Evolutionary conservation across 2,329 filamentous ascomycete species (phyloP), one percentile per base, ranked within the genome.

Genomic region (Thyridium curvatum): DNA sequence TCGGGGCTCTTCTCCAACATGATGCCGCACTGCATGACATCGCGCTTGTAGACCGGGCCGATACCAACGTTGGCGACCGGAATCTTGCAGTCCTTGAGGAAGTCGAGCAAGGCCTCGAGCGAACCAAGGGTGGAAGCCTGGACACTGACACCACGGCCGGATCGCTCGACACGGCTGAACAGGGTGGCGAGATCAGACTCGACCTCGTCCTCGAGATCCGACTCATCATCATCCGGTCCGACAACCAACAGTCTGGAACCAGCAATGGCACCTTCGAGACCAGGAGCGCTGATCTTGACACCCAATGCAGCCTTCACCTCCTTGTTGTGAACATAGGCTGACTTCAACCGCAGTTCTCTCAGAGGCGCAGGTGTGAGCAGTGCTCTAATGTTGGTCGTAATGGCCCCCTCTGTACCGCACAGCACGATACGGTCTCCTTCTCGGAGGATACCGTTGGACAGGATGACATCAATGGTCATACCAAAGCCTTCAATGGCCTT

Each of bases 401-500:
- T 98, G 38, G 89, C 83, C 18, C 94, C 93, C 58, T 97, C 93
- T n/a, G 91, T 86, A 72, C 93, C 93, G 58, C 93, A 98, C 33
- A 98, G 68, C 5, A 97, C 87, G 54, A 98, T 88, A 30, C 89
- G 84, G 62, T 98, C 93, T 46, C 93, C 93, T 68, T 98, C 93
- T 46, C 82, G 80, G 35, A 98, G 74, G 43, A 96, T 84, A 79
- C 93, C 93, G 67, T 98, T 98, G 42, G 88, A 94, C 39, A 98
- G 68, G 51, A 98, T 84, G 47, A 98, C 91, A 60, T 98, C 93
- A 53, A 98, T 97, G 34, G 93, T 98, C 64, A 95, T 98, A 59
- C 93, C 93, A 47, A 98, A 89, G 66, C 93, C 94, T 64, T 98
- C 93, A 46, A 98, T 96, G 35, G 94, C 87, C 79, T 98, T 98